Base-by-base conservation (phyloP, 1,139 yeast species). In the Taphrina flavorubra region DNA sequence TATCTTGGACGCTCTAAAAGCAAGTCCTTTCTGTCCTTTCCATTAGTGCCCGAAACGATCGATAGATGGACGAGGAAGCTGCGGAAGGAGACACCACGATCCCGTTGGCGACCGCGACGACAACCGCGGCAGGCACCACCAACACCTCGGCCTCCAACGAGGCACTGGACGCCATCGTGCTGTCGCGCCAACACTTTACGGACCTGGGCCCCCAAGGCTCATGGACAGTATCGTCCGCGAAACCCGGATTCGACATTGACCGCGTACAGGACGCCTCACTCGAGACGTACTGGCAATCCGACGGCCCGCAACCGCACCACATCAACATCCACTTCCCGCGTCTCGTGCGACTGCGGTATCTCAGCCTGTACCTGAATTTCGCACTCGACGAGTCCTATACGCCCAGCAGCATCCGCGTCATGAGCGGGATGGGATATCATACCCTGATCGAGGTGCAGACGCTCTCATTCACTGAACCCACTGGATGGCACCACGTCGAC, bases 231-330 rank as follows among this genome's bases (percentile, higher is more conserved):
- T 89, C 97, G 0, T 88, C 97, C 0, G 80, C 71, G 74, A 94
- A 92, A 74, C 84, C 84, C 25, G 96, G 94, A 0, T 86, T 82
- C 74, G 96, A 95, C 0, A 82, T 91, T 13, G 79, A 80, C 31
- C 88, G 88, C 73, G 81, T 94, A 11, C 80, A 95, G 44, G 95
- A 90, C 74, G 84, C 87, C 18, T 68, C 69, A 8, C 89, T 96
- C 0, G 83, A 84, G 53, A 80, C 87, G 2, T 92, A 83, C 77
- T 95, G 99, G 99, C 99, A 95, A 59, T 89, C 96, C 65, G 99
- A 95, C 77, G 99, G 98, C 42, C 83, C 85, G n/a, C 92, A 88
- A 73, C 99, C 99, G 0, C 99, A 95, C 78, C 81, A 82, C 40
- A 81, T 94, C 14, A 90, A 90, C 64, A 84, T 92, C 1, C 95